Evolutionary conservation across 2,329 filamentous ascomycete species (phyloP).

Genomic region (Neofusicoccum kwambonambiense): DNA sequence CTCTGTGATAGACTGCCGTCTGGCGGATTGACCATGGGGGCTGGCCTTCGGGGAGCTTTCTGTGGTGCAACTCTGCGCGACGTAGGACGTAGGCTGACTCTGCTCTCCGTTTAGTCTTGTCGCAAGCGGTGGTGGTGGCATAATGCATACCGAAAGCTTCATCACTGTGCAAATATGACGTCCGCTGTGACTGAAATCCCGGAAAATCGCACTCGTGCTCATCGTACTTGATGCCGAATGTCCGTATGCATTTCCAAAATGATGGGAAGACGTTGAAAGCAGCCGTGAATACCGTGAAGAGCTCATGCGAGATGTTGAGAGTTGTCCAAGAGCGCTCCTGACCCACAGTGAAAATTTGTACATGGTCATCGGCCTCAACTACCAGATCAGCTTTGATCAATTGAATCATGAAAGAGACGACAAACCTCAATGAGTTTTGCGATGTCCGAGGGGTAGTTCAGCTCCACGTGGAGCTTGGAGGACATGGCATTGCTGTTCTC

Average conservation of each 20-base stretch:
- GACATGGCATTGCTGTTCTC: too few relatives aligned
- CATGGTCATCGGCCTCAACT: not conserved
- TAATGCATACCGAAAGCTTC: not conserved
- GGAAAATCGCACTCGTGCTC: conserved; percentile 20
- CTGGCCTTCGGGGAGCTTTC: conserved; percentile 8
- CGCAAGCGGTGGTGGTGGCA: too few relatives aligned
- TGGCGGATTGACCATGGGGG: conserved; percentile 20
- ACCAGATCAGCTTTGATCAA: too few relatives aligned
- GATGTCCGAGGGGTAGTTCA: conserved; percentile 48
- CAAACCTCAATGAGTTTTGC: too few relatives aligned
- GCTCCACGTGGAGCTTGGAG: too few relatives aligned
- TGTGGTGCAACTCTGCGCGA: conserved; percentile 14
- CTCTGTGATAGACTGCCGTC: conserved; percentile 17
- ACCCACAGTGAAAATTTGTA: conserved; percentile 14
- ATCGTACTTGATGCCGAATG: conserved; percentile 3
- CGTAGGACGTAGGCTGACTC: conserved; percentile 18
- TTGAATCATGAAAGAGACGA: too few relatives aligned
- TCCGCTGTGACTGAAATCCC: not conserved
- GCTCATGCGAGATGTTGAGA: conserved; percentile 9
- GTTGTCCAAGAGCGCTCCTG: conserved; percentile 19
- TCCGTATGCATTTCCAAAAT: conserved; percentile 17
- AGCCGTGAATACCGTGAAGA: not conserved
- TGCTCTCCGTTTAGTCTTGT: not conserved
- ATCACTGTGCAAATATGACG: not conserved
- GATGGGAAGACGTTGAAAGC: conserved; percentile 3